These are phyloP conservation scores for Cyclanthera cordifolia DNA, from an alignment of 306 rosid species.

Conservation along the genomic window DNA sequence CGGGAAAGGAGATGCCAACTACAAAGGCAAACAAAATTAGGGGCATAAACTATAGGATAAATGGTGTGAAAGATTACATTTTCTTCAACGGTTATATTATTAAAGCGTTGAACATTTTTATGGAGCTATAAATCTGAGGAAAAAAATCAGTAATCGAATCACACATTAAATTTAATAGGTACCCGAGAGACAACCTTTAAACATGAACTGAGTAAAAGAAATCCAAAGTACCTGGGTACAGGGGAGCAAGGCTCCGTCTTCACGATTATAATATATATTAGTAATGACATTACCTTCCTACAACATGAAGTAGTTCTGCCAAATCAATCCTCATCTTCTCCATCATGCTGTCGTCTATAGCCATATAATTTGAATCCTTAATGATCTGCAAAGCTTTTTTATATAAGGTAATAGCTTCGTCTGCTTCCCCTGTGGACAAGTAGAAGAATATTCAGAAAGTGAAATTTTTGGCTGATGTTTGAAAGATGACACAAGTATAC, in stretches of 20 bases:
- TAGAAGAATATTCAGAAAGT: slow-evolving; percentile 13
- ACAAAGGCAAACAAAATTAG: too few species aligned
- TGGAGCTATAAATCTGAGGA: background rate
- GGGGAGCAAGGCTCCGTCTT: too few species aligned
- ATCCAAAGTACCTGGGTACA: background rate
- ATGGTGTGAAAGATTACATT: background rate
- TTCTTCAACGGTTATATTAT: background rate
- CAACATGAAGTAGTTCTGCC: slow-evolving; percentile 70
- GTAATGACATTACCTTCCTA: slow-evolving; percentile 49
- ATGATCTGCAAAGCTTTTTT: slow-evolving; percentile 55
- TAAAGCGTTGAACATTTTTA: background rate
- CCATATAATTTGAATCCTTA: slow-evolving; percentile 54
- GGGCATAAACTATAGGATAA: too few species aligned
- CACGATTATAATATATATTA: background rate
- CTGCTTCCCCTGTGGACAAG: slow-evolving; percentile 46
- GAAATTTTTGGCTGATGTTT: slow-evolving; percentile 1
- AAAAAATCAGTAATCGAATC: background rate
- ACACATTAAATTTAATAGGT: background rate
- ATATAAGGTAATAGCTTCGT: slow-evolving; percentile 63
- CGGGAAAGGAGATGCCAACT: too few species aligned
- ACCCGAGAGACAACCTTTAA: background rate
- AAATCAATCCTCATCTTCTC: slow-evolving; percentile 81
- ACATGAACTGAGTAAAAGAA: slow-evolving; percentile 7
- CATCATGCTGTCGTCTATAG: slow-evolving; percentile 49
- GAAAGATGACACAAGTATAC: slow-evolving; percentile 17